phyloP scores from a whole-genome alignment of 495 filamentous ascomycete genomes.

The Lophium mytilinum region DNA sequence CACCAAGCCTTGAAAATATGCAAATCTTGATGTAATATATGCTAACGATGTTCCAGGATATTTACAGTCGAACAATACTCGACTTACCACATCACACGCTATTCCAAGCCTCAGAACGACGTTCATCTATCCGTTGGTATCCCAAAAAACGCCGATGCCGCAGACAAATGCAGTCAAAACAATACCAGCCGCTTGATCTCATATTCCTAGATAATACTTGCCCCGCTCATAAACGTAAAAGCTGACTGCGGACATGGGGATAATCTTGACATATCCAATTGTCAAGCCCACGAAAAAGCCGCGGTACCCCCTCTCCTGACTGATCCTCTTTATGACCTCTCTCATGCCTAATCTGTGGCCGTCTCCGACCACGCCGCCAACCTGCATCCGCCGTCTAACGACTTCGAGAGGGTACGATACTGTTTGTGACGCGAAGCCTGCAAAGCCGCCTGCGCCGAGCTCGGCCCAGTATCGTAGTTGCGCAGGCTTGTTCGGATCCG shows the following conservation, averaged over 20 bases:
- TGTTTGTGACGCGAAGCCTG: conserved; percentile 83
- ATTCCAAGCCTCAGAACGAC: no score
- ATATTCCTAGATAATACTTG: conserved; percentile 68
- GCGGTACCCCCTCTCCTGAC: conserved; percentile 60
- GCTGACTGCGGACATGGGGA: conserved; percentile 81
- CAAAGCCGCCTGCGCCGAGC: conserved; percentile 71
- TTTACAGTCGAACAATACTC: no score
- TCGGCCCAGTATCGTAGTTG: conserved; percentile 75
- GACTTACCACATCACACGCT: no score
- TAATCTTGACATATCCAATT: conserved; percentile 90
- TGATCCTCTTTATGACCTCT: conserved; percentile 71
- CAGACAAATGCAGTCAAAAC: no score
- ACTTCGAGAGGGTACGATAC: conserved; percentile 90
- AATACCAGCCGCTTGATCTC: not conserved
- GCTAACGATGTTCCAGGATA: no score
- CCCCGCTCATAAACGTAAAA: conserved; percentile 76
- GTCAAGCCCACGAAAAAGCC: conserved; percentile 91
- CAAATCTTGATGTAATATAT: no score
- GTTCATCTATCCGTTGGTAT: no score
- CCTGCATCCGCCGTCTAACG: conserved; percentile 87
- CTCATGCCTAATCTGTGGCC: conserved; percentile 66
- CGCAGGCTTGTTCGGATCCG: conserved; percentile 48
- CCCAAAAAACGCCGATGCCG: no score
- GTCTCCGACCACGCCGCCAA: conserved; percentile 87
- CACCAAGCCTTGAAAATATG: no score